Conservation (phyloP, 176 grass and related monocot genomes). For the Raddia distichophylla region DNA sequence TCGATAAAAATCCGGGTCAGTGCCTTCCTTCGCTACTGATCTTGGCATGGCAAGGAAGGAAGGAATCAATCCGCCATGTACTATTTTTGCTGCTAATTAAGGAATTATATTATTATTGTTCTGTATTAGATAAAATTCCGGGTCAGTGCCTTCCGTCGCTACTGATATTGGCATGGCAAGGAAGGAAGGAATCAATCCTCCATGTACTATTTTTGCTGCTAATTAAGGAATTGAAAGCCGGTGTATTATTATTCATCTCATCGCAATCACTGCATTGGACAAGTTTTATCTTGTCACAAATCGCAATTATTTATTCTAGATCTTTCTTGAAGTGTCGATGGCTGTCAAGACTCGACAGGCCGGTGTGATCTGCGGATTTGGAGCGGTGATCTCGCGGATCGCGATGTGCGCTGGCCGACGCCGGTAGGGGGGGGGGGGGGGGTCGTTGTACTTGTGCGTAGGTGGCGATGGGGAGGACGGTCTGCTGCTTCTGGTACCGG, state of each 20-base stretch:
- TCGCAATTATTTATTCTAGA: not conserved
- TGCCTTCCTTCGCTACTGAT: not conserved
- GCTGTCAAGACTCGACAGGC: no score
- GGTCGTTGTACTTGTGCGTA: not conserved
- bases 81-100: constrained; percentile 6
- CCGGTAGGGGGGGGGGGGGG: no score
- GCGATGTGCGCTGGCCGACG: not conserved
- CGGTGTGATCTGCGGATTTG: no score
- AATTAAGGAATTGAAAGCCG: not conserved
- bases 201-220: constrained; percentile 17
- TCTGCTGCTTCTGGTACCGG: not conserved
- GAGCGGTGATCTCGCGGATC: not conserved
- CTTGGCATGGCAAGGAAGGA: not conserved
- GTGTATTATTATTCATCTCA: not conserved
- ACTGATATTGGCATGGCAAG: not conserved
- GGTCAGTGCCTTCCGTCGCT: not conserved
- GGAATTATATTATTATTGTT: not conserved
- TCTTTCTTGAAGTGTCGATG: not conserved
- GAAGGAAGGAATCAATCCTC: constrained; percentile 2
- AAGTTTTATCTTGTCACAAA: not conserved
- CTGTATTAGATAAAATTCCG: not conserved
- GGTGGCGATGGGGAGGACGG: not conserved
- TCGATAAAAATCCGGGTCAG: not conserved
- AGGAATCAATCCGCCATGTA: constrained; percentile 6
- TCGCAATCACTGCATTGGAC: not conserved